Evolutionary conservation across 495 filamentous ascomycete genomes (phyloP), one percentile per base, ranked within the genome.

Genomic region (Hypoxylon subgilvum): DNA sequence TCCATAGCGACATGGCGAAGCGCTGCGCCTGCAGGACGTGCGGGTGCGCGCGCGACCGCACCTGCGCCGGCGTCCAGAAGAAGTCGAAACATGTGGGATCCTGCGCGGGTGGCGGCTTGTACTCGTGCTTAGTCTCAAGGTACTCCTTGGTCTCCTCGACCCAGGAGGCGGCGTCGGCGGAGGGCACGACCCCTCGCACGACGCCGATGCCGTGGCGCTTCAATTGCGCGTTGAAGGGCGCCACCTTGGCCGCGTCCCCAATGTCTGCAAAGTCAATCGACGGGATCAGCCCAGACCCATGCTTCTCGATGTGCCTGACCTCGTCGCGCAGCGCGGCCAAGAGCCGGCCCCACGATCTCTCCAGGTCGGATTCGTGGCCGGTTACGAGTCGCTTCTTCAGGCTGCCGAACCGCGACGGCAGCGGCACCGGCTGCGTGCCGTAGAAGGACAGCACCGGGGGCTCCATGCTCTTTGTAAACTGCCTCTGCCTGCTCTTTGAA

Each of bases 61-160:
- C 80, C 72, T 96, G 92, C 2, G 87, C 79, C 6, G 88, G 88
- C 1, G 88, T 88, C 92, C 92, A 96, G 78, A 96, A 96, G 31
- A 96, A 83, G 73, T 96, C 92, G 72, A 89, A 96, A 10, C 95
- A 93, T 18, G 90, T 87, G 0, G 92, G 92, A 66, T 76, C 64
- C 60, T 79, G 61, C 41, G 80, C 70, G 50, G 77, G 68, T 42
- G 71, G 82, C 69, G 84, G 72, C 52, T 80, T 76, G 56, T 80
- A 76, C 57, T 75, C 71, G 63, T 75, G 72, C 65, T 78, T 60
- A 34, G 82, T 79, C 41, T 81, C 76, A 28, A 88, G 78, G 59
- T 91, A 90, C 50, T 82, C 79, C 60, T 83, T 79, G 21, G 80
- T 72, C 59, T 82, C 76, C 44, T 79, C 77, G 53, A 87, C 85